Conservation (phyloP, 2,329 filamentous ascomycete genomes). For the Ophiosphaerella herpotricha region DNA sequence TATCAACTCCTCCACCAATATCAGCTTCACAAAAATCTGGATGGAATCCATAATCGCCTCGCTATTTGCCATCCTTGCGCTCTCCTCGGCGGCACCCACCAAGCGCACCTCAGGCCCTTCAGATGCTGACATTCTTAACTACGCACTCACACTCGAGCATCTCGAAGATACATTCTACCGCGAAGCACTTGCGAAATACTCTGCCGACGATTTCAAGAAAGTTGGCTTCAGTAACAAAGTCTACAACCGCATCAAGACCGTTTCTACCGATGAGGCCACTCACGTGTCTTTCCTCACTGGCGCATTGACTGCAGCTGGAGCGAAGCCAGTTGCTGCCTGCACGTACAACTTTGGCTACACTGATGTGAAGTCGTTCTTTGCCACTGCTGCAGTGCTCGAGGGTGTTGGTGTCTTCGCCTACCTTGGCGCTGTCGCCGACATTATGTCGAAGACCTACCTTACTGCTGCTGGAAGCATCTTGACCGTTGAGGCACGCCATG, state of each 20-base stretch:
- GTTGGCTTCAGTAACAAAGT: conserved; percentile 50
- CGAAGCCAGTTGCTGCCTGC: conserved; percentile 58
- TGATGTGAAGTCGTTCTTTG: conserved; percentile 57
- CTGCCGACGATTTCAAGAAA: conserved; percentile 25
- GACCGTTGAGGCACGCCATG: conserved; percentile 68
- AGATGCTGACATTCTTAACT: conserved; percentile 47
- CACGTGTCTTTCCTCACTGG: conserved; percentile 63
- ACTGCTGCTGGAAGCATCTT: conserved; percentile 66
- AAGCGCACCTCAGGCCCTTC: conserved; percentile 26
- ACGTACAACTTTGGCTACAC: conserved; percentile 61
- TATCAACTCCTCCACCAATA: background rate
- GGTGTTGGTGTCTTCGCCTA: conserved; percentile 63
- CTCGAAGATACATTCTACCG: conserved; percentile 67
- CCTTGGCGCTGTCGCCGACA: conserved; percentile 64
- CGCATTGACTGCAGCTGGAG: conserved; percentile 51
- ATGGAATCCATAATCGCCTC: conserved; percentile 20
- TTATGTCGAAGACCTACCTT: conserved; percentile 62
- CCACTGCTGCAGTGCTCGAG: conserved; percentile 60
- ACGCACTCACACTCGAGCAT: conserved; percentile 52
- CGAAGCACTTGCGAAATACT: conserved; percentile 63
- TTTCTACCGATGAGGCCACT: conserved; percentile 61
- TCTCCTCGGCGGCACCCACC: conserved; percentile 27
- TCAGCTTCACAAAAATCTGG: background rate
- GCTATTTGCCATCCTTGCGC: conserved; percentile 12
- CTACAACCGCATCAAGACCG: conserved; percentile 62